Percentiles rank a stretch among this genome's conserved stretches.
Conservation (phyloP, 2,329 filamentous ascomycete species). For the Colletotrichum destructivum region DNA sequence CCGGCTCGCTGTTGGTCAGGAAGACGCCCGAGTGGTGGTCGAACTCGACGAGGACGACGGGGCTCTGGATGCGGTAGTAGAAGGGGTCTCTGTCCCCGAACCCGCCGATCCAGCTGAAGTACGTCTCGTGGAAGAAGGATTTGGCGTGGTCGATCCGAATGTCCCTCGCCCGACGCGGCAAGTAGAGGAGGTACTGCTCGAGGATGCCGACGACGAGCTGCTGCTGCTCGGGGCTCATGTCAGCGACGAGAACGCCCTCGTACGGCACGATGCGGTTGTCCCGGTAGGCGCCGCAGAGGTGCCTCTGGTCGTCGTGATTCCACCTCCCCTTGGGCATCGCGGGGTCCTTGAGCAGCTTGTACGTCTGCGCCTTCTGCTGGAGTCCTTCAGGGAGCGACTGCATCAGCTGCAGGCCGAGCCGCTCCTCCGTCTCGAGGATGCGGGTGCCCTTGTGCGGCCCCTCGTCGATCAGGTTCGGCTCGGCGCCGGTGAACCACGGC, state of each 20-base stretch:
- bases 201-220: constrained; percentile 71
- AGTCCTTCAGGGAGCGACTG: constrained; percentile 67
- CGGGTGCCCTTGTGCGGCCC: constrained; percentile 75
- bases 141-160: constrained; percentile 69
- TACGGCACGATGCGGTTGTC: constrained; percentile 85
- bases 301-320: constrained; percentile 86
- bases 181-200: constrained; percentile 77
- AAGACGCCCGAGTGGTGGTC: constrained; percentile 88
- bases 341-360: constrained; percentile 72
- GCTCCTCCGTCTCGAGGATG: constrained; percentile 77
- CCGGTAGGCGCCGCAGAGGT: constrained; percentile 82
- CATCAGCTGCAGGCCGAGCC: constrained; percentile 78
- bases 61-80: constrained; percentile 84
- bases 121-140: constrained; percentile 76
- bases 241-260: constrained; percentile 74
- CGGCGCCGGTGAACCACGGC: constrained; percentile 85
- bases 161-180: constrained; percentile 70
- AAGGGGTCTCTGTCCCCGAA: constrained; percentile 78
- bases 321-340: constrained; percentile 78
- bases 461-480: constrained; percentile 81
- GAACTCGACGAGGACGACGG: constrained; percentile 82
- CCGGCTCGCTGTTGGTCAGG: constrained; percentile 79
- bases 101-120: constrained; percentile 85
- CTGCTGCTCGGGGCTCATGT: constrained; percentile 65
- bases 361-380: constrained; percentile 69